Conservation (phyloP, 2,329 filamentous ascomycete genomes). For the Scolecobasidium constrictum region DNA sequence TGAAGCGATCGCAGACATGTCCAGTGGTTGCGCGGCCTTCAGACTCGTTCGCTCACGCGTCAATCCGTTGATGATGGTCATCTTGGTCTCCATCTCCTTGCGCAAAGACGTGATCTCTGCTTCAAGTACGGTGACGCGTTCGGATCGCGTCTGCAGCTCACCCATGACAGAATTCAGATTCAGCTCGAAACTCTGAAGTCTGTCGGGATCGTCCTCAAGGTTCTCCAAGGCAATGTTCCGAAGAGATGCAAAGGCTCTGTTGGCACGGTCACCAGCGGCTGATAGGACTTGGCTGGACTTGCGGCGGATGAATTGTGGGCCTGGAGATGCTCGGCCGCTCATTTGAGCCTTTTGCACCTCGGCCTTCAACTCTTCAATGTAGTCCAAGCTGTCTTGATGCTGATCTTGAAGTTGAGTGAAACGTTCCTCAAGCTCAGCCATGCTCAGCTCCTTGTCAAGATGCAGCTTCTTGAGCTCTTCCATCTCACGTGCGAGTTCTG, state of each 20-base stretch:
- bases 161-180: conserved; percentile 89
- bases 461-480: conserved; percentile 60
- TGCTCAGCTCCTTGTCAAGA: conserved; percentile 64
- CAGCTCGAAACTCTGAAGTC: conserved; percentile 84
- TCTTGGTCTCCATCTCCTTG: conserved; percentile 96
- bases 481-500: conserved; percentile 44
- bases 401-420: conserved; percentile 76
- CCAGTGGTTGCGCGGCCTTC: conserved; percentile 67
- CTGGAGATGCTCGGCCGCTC: conserved; percentile 43
- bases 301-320: conserved; percentile 73
- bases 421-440: conserved; percentile 61
- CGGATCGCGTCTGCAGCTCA: conserved; percentile 75
- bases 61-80: conserved; percentile 87
- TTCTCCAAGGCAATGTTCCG: conserved; percentile 81
- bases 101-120: conserved; percentile 70
- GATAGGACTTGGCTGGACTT: conserved; percentile 88
- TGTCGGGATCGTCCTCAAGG: conserved; percentile 70
- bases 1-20: conserved; percentile 80
- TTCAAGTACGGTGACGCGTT: conserved; percentile 84
- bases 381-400: conserved; percentile 70
- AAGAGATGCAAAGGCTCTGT: conserved; percentile 80
- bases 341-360: conserved; percentile 71
- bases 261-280: conserved; percentile 70
- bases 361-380: conserved; percentile 84
- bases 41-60: conserved; percentile 88